Base-by-base conservation (phyloP, 306 rosid species). In the Pyrus bretschneideri region DNA sequence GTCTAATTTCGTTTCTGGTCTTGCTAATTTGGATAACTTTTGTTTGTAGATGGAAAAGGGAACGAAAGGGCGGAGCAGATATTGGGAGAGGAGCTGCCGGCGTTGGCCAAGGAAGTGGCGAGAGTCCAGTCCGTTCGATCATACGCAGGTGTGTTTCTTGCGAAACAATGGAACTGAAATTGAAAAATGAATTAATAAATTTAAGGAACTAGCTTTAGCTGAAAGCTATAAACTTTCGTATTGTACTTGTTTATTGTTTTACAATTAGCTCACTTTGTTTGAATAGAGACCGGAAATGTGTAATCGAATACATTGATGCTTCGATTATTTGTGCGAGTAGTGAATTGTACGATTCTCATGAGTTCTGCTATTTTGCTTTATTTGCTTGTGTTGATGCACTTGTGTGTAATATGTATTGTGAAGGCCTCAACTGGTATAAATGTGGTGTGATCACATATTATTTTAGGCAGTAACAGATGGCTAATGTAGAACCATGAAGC, bases 71-170 rank as follows among this genome's bases (percentile, higher is more conserved):
- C 78, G 27, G 87, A 79, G 79, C 84, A 86, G 86, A 78, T 86
- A 54, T 79, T 94, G 84, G 92, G 93, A 80, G 87, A 92, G 83
- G 97, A 92, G 79, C 90, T 94, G 67, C 89, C 92, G 69, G 87
- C 96, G 22, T 78, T 94, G 89, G 98, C 98, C 1, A 94, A 89
- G 82, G 97, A 94, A 82, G 95, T 94, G 82, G 93, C 96, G 17
- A 91, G 91, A 70, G 84, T 94, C 83, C 96, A 94, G 83, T 80
- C 91, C 0, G 93, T 94, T 80, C 96, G 96, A 78, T 78, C 85
- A 30, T 94, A 94, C 52, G 93, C 96, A 38, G 97, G 98, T 92
- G 72, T 69, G 83, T 72, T 63, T 64, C 3, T 27, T 79, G 66
- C 4, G 21, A 38, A 22, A 27, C 38, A 31, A 64, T 31, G 42